A percentile compares a stretch with the other conserved stretches of the same genome.
phyloP scores from a whole-genome alignment of 768 basidiomycete genomes.

The Candolleomyces efflorescens region DNA sequence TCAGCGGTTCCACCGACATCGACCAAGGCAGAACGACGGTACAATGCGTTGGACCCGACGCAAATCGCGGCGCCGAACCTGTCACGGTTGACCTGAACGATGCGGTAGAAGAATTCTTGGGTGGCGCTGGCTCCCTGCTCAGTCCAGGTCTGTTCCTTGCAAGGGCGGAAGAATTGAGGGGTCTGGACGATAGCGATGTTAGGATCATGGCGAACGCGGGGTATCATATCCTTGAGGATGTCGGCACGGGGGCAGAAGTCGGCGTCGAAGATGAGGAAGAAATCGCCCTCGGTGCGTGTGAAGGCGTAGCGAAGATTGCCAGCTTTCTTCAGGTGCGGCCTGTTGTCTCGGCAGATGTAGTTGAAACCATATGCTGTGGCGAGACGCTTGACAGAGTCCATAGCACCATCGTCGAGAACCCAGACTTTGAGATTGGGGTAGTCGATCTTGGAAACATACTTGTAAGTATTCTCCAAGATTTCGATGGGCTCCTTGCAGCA shows the following conservation, averaged over 20 bases:
- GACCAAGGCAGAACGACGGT: constrained; percentile 20
- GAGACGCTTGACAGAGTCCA: constrained; percentile 18
- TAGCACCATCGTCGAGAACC: constrained; percentile 24
- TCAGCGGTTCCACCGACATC: constrained; percentile 22
- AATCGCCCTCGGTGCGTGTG: constrained; percentile 22
- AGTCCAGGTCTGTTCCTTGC: constrained; percentile 20
- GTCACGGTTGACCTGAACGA: constrained; percentile 25
- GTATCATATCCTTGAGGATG: constrained; percentile 20
- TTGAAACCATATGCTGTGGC: constrained; percentile 20
- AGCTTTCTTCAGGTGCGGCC: constrained; percentile 23
- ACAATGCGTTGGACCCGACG: constrained; percentile 23
- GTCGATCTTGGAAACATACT: constrained; percentile 20
- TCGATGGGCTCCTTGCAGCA: constrained; percentile 25
- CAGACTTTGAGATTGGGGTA: constrained; percentile 23
- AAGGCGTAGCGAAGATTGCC: constrained; percentile 25
- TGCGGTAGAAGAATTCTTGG: constrained; percentile 22
- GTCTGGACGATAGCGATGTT: constrained; percentile 25
- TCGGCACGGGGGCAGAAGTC: constrained; percentile 26
- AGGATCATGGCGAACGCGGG: constrained; percentile 18
- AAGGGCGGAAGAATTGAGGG: constrained; percentile 25
- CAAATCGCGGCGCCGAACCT: constrained; percentile 23
- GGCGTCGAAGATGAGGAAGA: constrained; percentile 26
- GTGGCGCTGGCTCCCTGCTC: constrained; percentile 24
- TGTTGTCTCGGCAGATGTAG: constrained; percentile 23
- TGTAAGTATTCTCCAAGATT: constrained; percentile 27